A percentile compares a stretch with the other conserved stretches of the same genome.
Evolutionary conservation across 306 rosid species (phyloP).

Genomic region (Casuarina equisetifolia): DNA sequence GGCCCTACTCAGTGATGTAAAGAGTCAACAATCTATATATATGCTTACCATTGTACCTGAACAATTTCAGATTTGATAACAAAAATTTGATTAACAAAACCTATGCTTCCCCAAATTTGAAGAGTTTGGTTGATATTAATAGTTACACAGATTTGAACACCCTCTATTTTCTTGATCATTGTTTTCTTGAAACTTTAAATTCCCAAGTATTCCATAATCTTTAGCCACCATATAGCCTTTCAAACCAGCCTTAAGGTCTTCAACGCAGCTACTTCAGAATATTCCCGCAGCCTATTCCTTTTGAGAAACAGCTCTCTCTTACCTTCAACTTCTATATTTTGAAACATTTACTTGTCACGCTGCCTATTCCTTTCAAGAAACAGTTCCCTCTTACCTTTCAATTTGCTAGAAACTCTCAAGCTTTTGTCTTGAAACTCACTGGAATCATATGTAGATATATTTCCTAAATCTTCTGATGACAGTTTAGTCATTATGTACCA

Average conservation of each 20-base stretch:
- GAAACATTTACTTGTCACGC: neutral
- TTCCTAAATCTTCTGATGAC: no score
- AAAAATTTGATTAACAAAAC: neutral
- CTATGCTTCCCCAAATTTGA: no score
- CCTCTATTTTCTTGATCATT: neutral
- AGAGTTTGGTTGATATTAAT: no score
- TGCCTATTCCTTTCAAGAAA: neutral
- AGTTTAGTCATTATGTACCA: no score
- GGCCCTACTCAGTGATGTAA: neutral
- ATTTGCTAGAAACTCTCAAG: neutral
- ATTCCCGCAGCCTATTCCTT: neutral
- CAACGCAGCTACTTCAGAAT: neutral
- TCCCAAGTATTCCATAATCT: neutral
- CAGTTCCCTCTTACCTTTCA: neutral
- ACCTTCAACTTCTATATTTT: neutral
- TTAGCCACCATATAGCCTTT: neutral
- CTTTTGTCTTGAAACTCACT: neutral
- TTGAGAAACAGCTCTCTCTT: neutral
- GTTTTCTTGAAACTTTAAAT: no score
- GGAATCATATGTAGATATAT: no score
- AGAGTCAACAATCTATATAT: neutral
- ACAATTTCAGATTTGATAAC: neutral
- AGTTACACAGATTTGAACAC: neutral
- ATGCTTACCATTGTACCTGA: neutral
- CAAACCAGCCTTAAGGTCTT: neutral